These are phyloP conservation scores for Lecanicillium sp. DNA, from an alignment of 2,329 filamentous ascomycete genomes.

Conservation along the genomic window DNA sequence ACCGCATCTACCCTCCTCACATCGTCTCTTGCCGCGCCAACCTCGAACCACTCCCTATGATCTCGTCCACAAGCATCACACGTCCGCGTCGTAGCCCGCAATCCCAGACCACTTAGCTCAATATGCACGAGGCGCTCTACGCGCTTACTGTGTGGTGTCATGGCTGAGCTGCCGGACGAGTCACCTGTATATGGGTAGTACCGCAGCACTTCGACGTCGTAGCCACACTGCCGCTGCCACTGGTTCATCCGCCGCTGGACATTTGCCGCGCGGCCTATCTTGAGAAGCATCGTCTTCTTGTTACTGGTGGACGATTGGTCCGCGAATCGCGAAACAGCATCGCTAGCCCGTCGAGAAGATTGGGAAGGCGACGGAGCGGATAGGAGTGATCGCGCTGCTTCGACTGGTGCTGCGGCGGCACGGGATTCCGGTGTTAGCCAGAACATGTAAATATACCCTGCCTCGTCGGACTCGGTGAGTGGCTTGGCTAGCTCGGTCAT, in stretches of 20 bases:
- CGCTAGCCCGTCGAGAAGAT: constrained; percentile 40
- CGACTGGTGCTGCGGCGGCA: constrained; percentile 44
- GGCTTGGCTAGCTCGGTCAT: constrained; percentile 70
- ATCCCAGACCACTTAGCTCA: constrained; percentile 61
- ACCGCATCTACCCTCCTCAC: constrained; percentile 60
- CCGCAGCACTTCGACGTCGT: constrained; percentile 77
- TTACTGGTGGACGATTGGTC: constrained; percentile 14
- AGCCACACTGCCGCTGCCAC: constrained; percentile 89
- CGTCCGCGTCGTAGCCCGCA: constrained; percentile 43
- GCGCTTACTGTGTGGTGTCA: constrained; percentile 76
- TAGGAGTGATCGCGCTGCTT: constrained; percentile 51
- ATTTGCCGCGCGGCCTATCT: constrained; percentile 64
- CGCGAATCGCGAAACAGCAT: constrained; percentile 45
- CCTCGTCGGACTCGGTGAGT: constrained; percentile 57
- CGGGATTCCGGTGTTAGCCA: constrained; percentile 69
- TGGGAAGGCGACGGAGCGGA: constrained; percentile 35
- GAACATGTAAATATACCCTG: constrained; percentile 98
- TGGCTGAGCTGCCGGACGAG: constrained; percentile 30
- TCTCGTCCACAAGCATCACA: constrained; percentile 75
- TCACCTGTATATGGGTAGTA: constrained; percentile 69
- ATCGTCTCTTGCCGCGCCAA: constrained; percentile 64
- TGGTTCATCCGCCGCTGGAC: constrained; percentile 87
- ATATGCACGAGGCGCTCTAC: constrained; percentile 88
- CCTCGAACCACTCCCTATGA: constrained; percentile 93
- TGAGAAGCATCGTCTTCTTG: constrained; percentile 57